phyloP scores from a whole-genome alignment of 371 early-diverging fungal genomes.

The Dipsacomyces acuminosporus region DNA sequence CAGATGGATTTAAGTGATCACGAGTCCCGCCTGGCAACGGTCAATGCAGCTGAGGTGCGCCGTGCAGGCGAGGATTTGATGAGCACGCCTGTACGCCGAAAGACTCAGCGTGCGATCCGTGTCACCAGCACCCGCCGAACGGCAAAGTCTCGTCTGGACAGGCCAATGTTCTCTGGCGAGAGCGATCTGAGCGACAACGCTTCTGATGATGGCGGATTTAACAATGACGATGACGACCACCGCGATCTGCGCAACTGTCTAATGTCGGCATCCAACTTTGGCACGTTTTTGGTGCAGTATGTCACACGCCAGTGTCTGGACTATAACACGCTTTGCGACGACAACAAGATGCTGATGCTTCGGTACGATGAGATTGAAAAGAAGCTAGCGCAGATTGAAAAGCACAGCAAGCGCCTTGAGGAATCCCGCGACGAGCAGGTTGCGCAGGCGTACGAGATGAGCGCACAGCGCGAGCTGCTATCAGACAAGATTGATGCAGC shows the following conservation, averaged over 20 bases:
- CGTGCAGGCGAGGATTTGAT: slow-evolving; percentile 40
- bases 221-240: slow-evolving; percentile 23
- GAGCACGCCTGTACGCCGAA: slow-evolving; percentile 37
- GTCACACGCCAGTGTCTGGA: slow-evolving; percentile 39
- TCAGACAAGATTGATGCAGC: slow-evolving; percentile 49
- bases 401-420: slow-evolving; percentile 58
- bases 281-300: slow-evolving; percentile 41
- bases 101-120: slow-evolving; percentile 19
- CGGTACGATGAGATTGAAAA: slow-evolving; percentile 27
- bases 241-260: slow-evolving; percentile 33
- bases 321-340: slow-evolving; percentile 26
- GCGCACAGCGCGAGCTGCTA: slow-evolving; percentile 47
- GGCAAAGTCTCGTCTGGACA: slow-evolving; percentile 16
- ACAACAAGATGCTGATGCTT: slow-evolving; percentile 11
- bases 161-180: slow-evolving; percentile 17
- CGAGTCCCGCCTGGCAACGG: slow-evolving; percentile 16
- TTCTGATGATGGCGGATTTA: slow-evolving; percentile 17
- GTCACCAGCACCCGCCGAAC: slow-evolving; percentile 29
- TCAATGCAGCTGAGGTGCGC: slow-evolving; percentile 30
- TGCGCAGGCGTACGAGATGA: slow-evolving; percentile 59
- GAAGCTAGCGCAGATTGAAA: slow-evolving; percentile 52
- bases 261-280: slow-evolving; percentile 31
- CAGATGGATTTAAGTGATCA: slow-evolving; percentile 11
- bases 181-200: slow-evolving; percentile 23
- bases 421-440: slow-evolving; percentile 61